phyloP scores from a whole-genome alignment of 441 rosid species.

The Mallotus japonicus region DNA sequence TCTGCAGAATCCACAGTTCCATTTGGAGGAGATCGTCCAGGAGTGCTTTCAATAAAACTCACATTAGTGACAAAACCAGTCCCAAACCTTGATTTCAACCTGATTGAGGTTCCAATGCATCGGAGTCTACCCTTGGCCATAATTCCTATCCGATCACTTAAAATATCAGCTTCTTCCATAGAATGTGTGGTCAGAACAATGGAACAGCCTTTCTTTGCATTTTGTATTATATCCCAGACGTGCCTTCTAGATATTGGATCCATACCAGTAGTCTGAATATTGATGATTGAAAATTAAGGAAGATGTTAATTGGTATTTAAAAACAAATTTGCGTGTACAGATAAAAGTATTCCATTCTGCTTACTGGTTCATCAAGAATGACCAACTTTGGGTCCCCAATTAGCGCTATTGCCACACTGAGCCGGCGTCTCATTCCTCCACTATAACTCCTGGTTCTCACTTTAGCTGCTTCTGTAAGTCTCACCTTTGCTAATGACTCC shows the following conservation, averaged over 20 bases:
- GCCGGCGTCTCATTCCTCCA: constrained; percentile 96
- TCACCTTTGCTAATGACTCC: constrained; percentile 72
- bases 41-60: constrained; percentile 57
- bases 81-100: constrained; percentile 81
- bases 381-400: constrained; percentile 87
- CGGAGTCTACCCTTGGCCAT: constrained; percentile 97
- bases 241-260: constrained; percentile 93
- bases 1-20: constrained; percentile 26
- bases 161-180: constrained; percentile 91
- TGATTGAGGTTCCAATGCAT: constrained; percentile 82
- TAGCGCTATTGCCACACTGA: constrained; percentile 89
- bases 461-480: constrained; percentile 57
- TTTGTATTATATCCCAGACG: constrained; percentile 89
- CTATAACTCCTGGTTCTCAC: constrained; percentile 90
- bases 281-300: constrained; percentile 19
- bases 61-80: constrained; percentile 78
- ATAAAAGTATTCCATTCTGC: constrained; percentile 9
- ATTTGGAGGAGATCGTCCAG: constrained; percentile 35
- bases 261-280: constrained; percentile 77
- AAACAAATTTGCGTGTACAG: not conserved
- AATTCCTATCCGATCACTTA: constrained; percentile 87
- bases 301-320: not conserved
- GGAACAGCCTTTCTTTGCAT: constrained; percentile 78
- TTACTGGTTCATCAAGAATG: constrained; percentile 86
- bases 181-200: constrained; percentile 91